phyloP scores from a whole-genome alignment of 1,284 basidiomycete species.

The Microbotryum scabiosae region DNA sequence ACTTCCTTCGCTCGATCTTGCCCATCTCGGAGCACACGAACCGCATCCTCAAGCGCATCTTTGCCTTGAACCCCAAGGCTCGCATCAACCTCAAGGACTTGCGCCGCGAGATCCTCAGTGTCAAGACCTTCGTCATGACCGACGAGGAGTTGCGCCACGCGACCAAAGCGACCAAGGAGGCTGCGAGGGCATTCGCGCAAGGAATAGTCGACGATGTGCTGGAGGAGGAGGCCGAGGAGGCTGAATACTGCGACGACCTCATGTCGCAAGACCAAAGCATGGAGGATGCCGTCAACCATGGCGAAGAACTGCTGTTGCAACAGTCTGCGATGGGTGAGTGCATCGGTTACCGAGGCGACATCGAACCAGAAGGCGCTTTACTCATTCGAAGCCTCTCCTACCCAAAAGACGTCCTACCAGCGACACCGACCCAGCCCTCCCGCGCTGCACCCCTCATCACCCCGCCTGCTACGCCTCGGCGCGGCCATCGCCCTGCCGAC shows the following conservation, averaged over 20 bases:
- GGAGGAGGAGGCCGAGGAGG: background rate
- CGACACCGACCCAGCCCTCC: constrained; percentile 15
- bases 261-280: constrained; percentile 1
- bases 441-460: constrained; percentile 20
- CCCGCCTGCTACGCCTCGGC: constrained; percentile 23
- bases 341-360: background rate
- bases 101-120: constrained; percentile 49
- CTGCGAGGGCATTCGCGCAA: constrained; percentile 33
- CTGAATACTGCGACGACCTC: no score
- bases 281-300: constrained; percentile 7
- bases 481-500: constrained; percentile 6
- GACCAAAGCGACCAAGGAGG: constrained; percentile 36
- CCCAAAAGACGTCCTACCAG: background rate
- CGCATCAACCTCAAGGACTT: constrained; percentile 54
- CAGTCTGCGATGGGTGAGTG: background rate
- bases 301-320: background rate
- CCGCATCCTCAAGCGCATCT: constrained; percentile 50
- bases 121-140: constrained; percentile 61
- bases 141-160: constrained; percentile 48
- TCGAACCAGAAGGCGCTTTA: background rate
- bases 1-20: constrained; percentile 61
- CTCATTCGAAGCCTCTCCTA: no score
- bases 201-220: constrained; percentile 1
- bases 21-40: constrained; percentile 59
- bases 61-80: constrained; percentile 43